These are phyloP conservation scores for Cicer arietinum DNA, from an alignment of 306 rosid species.

Conservation along the genomic window DNA sequence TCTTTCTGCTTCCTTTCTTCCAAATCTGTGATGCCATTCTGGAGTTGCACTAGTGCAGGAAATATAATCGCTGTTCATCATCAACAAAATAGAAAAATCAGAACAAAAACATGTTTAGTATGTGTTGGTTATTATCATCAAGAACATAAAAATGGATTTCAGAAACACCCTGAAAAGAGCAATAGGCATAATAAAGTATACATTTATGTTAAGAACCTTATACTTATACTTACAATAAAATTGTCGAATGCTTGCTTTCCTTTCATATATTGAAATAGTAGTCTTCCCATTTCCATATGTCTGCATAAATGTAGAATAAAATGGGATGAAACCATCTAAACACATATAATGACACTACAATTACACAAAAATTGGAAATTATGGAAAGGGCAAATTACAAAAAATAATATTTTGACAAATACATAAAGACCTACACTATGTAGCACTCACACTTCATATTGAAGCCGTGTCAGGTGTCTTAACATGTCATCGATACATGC, in stretches of 20 bases:
- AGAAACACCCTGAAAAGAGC: conserved; percentile 5
- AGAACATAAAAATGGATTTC: neutral
- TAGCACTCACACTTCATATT: no score
- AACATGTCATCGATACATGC: no score
- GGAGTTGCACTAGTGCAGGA: conserved; percentile 92
- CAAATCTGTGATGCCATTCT: conserved; percentile 83
- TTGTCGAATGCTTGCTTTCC: conserved; percentile 83
- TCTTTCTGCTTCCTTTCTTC: conserved; percentile 88
- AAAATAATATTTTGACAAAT: no score
- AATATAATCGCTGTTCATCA: conserved; percentile 67
- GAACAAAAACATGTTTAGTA: conserved; percentile 20
- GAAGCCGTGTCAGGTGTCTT: no score
- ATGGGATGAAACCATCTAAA: conserved; percentile 19
- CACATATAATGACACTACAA: conserved; percentile 12
- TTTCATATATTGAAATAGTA: conserved; percentile 80
- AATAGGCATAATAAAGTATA: neutral
- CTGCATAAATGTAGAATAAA: conserved; percentile 56
- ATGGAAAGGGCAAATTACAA: no score
- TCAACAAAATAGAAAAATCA: conserved; percentile 23
- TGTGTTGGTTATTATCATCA: neutral
- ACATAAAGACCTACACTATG: no score
- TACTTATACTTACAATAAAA: conserved; percentile 88
- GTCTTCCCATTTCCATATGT: conserved; percentile 82
- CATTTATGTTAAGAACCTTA: conserved; percentile 20
- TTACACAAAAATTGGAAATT: conserved; percentile 6